Conservation (phyloP, 1,284 basidiomycete genomes). For the Cryptococcus sp. region DNA sequence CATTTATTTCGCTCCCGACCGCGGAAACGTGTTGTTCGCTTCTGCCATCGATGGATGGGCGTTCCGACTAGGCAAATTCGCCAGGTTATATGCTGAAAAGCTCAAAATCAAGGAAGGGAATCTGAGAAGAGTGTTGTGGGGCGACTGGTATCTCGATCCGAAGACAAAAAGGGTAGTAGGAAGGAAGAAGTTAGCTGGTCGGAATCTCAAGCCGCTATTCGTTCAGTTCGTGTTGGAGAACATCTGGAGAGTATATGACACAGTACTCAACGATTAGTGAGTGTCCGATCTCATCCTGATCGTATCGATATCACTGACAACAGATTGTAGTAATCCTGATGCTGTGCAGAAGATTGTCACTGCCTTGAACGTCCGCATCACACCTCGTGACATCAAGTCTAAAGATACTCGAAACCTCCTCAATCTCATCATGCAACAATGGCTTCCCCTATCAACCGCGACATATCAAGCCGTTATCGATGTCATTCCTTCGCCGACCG, state of each 20-base stretch:
- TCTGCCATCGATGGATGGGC: constrained; percentile 98
- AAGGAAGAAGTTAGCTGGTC: constrained; percentile 80
- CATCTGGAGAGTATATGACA: constrained; percentile 95
- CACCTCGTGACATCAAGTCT: constrained; percentile 84
- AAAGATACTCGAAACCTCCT: constrained; percentile 87
- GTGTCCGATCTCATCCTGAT: constrained; percentile 48
- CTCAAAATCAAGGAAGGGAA: constrained; percentile 88
- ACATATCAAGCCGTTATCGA: constrained; percentile 92
- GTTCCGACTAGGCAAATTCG: constrained; percentile 91
- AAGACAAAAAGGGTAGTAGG: constrained; percentile 93
- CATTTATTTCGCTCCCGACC: constrained; percentile 94
- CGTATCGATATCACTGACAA: not conserved
- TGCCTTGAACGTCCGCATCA: constrained; percentile 79
- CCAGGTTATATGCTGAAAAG: constrained; percentile 87
- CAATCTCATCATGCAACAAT: constrained; percentile 87
- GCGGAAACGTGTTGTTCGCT: constrained; percentile 95
- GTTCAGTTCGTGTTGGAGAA: constrained; percentile 98
- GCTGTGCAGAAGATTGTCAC: constrained; percentile 87
- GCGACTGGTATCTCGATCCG: constrained; percentile 95
- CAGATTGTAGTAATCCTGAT: constrained; percentile 68
- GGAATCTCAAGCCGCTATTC: constrained; percentile 91
- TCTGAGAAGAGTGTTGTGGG: constrained; percentile 89
- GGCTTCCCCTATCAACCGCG: constrained; percentile 91
- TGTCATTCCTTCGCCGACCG: constrained; percentile 80
- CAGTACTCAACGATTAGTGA: constrained; percentile 79